phyloP scores from a whole-genome alignment of 2,329 filamentous ascomycete genomes.

The Apiospora arundinis region DNA sequence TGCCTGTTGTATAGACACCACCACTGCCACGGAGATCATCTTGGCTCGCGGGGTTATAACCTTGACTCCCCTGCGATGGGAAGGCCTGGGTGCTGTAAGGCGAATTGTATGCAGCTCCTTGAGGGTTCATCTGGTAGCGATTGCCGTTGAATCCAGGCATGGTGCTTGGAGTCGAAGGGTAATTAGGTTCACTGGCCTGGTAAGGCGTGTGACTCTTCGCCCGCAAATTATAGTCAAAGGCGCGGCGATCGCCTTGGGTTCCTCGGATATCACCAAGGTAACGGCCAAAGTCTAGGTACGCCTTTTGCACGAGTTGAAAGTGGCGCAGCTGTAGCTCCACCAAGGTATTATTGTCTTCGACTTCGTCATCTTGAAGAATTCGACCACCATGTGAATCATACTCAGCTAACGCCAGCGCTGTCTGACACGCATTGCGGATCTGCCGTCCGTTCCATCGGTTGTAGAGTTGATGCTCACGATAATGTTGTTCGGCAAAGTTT shows the following conservation, averaged over 20 bases:
- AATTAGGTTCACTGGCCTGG: neutral
- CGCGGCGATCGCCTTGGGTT: neutral
- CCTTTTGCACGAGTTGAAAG: conserved; percentile 29
- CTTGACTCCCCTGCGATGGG: neutral
- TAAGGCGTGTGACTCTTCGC: neutral
- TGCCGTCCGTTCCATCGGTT: conserved; percentile 45
- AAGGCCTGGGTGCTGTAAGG: neutral
- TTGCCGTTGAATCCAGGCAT: neutral
- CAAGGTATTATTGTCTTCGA: conserved; percentile 19
- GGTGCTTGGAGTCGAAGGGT: neutral
- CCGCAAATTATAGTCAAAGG: neutral
- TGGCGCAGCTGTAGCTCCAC: conserved; percentile 28
- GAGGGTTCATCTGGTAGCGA: neutral
- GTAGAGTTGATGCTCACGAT: neutral
- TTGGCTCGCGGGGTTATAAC: neutral
- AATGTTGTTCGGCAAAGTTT: neutral
- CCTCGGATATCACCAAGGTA: conserved; percentile 26
- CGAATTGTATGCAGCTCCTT: no score
- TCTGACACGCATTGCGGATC: conserved; percentile 47
- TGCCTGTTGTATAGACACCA: neutral
- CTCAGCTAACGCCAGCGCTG: conserved; percentile 16
- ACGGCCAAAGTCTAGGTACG: conserved; percentile 33
- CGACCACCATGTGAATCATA: neutral
- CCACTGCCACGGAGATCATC: neutral
- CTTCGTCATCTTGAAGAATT: conserved; percentile 37